Evolutionary conservation across 495 filamentous ascomycete species (phyloP), one percentile per base, ranked within the genome.

Genomic region (Penicillium alfredii): DNA sequence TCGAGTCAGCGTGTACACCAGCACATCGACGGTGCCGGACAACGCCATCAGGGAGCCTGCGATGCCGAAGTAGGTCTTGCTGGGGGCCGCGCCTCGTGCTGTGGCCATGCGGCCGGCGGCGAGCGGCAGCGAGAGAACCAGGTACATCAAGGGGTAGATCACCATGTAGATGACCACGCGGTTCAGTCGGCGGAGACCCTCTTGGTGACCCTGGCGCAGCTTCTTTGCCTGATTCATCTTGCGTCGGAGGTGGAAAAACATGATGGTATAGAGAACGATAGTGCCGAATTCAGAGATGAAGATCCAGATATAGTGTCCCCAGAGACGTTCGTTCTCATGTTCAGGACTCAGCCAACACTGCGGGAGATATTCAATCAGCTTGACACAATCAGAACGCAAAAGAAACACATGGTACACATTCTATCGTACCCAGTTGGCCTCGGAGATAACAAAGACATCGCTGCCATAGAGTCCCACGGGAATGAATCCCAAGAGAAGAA

Each of bases 271-370:
- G 15, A 86, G 68, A 12, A 74, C 40, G 36, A 78, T 61, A 10
- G 79, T 84, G 4, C 75, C 49, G 45, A 79, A 74, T 43, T 86
- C 73, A 40, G 72, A 58, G 38, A 85, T 58, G 57, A 87, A 86
- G 53, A 87, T 82, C 73, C 78, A 88, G 40, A 88, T 58, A 47
- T 88, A 88, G 49, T 88, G 84, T 9, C 78, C 68, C 66, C 72
- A 77, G 6, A 88, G 76, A 37, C 82, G 82, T 31, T 78, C 70
- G 11, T 47, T 47, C 38, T 77, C 68, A 56, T 78, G 76, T 13
- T 60, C 48, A 10, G 63, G 49, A 35, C 77, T 76, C n/a, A 86
- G 58, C 82, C 82, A 88, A 53, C 84, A 88, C 82, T 83, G 42
- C n/a, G 8, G 11, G 3, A 28, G 30, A n/a, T 18, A n/a, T n/a